Base-by-base conservation (phyloP, 768 basidiomycete genomes). In the Agrocybe pediades region DNA sequence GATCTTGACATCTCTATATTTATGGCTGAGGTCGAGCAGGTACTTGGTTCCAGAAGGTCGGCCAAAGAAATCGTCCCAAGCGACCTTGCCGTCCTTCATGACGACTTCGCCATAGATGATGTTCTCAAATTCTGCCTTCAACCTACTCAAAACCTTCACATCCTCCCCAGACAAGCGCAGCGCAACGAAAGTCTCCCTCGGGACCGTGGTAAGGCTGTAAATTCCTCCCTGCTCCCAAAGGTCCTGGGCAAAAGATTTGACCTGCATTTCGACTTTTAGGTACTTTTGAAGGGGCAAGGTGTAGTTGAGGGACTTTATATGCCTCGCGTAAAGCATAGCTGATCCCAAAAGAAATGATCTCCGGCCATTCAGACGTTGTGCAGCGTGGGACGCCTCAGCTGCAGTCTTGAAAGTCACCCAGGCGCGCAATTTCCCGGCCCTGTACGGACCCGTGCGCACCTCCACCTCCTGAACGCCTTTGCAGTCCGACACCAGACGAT, bases 61-160 rank as follows among this genome's bases (percentile, higher is more conserved):
- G 19, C 63, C 62, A 55, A 92, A 86, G 66, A 82, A 90, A 3
- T 74, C 70, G 54, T 91, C 85, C 89, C 89, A 92, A 7, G 80
- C 69, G 1, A 75, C 68, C 36, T 79, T 78, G 24, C 77, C 81
- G 41, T 82, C 75, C 16, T 78, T 60, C 23, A 68, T 74, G 27
- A 89, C 65, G 2, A 78, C 69, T 57, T 91, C 86, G 0, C 90
- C 89, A 2, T 75, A 79, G 0, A 87, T 62, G 9, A 86, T 70
- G n/a, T 73, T 74, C 62, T 89, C 87, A 19, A 90, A 75, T 56
- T 84, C 75, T 2, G 71, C 64, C 60, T 89, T 90, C 48, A 88
- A 74, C 36, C 65, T 66, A 0, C 81, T 80, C 1, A 92, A 64
- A 6, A 79, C 69, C 48, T 75, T 75, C 9, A 79, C 60, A 9